Base-by-base conservation (phyloP, 306 rosid genomes). In the Rosa persica region DNA sequence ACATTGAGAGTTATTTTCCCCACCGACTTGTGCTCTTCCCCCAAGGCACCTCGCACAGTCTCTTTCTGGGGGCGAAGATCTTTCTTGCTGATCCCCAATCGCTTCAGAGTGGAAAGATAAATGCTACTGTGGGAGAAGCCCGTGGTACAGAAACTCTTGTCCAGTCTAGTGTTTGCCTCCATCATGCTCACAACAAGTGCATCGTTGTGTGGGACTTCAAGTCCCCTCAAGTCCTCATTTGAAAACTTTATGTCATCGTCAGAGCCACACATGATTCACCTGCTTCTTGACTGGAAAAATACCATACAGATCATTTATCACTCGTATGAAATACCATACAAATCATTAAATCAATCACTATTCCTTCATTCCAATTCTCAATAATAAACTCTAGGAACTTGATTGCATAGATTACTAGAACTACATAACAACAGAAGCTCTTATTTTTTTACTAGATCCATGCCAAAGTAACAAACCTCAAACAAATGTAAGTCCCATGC, bases 1-100 rank as follows among this genome's bases (percentile, higher is more conserved):
- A 68, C 52, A 68, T 12, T 40, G 71, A 67, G 71, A 42, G 52
- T 67, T 43, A 67, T 42, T n/a, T n/a, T 67, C 34, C 51, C 72
- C 13, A 67, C 5, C 6, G 34, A 0, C 47, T 67, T 23, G 8
- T 1, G 38, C 25, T 42, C 36, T 42, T 42, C 27, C 34, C 51
- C 73, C 52, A 68, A 68, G 73, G 22, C n/a, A 2, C 49, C 19
- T 3, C 4, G 3, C 12, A 19, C 0, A 67, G 72, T 40, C 30
- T 42, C 19, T 11, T 20, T 6, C 7, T 17, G 4, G 20, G 27
- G 73, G 30, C 7, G 38, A 68, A 68, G 12, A 22, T 68, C 73
- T 12, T 20, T n/a, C 73, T 23, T 12, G 72, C 30, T 39, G 49
- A 67, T 7, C 49, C 72, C 72, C 72, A 67, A 67, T 40, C 13